phyloP scores from a whole-genome alignment of 2,329 filamentous ascomycete genomes.

The Thelonectria discophora region DNA sequence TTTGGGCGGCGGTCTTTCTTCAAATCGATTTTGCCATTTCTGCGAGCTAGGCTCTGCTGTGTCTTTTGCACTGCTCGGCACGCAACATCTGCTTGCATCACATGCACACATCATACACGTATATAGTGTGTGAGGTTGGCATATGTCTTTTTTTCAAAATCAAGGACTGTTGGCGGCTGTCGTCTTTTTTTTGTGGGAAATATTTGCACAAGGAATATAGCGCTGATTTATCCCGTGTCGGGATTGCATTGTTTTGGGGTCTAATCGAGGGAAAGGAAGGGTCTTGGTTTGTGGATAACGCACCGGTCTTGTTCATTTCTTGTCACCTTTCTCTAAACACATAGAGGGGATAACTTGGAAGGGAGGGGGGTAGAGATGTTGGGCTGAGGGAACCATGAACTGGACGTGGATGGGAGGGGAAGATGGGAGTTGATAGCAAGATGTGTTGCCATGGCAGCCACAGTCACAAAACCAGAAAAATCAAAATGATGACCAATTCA shows the following conservation, averaged over 20 bases:
- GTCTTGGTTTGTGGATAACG: slow-evolving; percentile 14
- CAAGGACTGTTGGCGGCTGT: not conserved
- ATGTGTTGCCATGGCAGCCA: slow-evolving; percentile 4
- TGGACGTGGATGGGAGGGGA: not conserved
- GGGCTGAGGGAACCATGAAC: slow-evolving; percentile 13
- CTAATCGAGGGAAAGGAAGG: slow-evolving; percentile 19
- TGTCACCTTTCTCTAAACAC: slow-evolving; percentile 26
- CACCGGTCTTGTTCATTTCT: slow-evolving; percentile 29
- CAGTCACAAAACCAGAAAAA: slow-evolving; percentile 16
- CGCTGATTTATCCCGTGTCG: slow-evolving; percentile 25
- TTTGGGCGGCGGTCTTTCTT: slow-evolving; percentile 42
- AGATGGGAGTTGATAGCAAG: slow-evolving; percentile 13
- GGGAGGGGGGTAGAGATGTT: not conserved
- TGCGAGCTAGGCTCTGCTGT: slow-evolving; percentile 27
- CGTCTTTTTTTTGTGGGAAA: slow-evolving; percentile 14
- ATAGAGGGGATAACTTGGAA: slow-evolving; percentile 22
- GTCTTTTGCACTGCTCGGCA: slow-evolving; percentile 23
- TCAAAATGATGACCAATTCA: slow-evolving; percentile 25
- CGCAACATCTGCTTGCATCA: not conserved
- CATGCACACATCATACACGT: not conserved
- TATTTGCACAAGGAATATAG: slow-evolving; percentile 31
- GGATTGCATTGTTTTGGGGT: slow-evolving; percentile 22
- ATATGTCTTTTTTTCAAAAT: not conserved
- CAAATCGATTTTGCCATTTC: slow-evolving; percentile 31
- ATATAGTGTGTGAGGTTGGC: not conserved